These are phyloP conservation scores for Halophytophthora polymorphica DNA, from an alignment of 352 stramenopile species.

Conservation along the genomic window DNA sequence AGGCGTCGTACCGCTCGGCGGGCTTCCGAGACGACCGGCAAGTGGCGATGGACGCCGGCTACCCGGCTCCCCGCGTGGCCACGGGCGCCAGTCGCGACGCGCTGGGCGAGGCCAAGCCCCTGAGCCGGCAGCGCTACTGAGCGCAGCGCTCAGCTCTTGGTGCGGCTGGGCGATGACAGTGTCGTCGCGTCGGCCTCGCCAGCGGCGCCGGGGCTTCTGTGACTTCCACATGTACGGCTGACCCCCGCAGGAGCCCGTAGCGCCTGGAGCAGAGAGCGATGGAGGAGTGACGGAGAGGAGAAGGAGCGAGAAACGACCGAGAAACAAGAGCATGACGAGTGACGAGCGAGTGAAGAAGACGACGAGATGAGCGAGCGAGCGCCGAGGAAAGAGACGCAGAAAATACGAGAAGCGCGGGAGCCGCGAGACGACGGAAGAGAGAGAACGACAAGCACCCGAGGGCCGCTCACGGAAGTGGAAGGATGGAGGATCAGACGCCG, in stretches of 20 bases:
- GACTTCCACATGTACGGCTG: conserved; percentile 11
- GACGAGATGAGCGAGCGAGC: conserved; percentile 22
- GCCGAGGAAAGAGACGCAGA: conserved; percentile 20
- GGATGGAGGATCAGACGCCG: conserved; percentile 26
- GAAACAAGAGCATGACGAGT: conserved; percentile 25
- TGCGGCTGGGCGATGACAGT: conserved; percentile 5
- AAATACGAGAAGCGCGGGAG: conserved; percentile 19
- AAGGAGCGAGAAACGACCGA: conserved; percentile 19
- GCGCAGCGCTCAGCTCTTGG: conserved; percentile 18
- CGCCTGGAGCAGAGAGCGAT: conserved; percentile 11
- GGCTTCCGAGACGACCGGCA: conserved; percentile 52
- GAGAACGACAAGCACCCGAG: conserved; percentile 30
- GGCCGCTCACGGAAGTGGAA: conserved; percentile 27
- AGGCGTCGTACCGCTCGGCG: conserved; percentile 55
- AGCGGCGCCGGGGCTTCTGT: conserved; percentile 18
- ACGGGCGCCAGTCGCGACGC: conserved; percentile 57
- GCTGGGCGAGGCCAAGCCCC: conserved; percentile 59
- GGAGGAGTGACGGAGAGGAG: conserved; percentile 13
- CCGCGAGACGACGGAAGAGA: conserved; percentile 10
- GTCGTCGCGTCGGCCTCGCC: conserved; percentile 1
- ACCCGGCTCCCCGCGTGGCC: conserved; percentile 58
- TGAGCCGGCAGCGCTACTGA: conserved; percentile 82
- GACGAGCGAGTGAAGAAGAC: conserved; percentile 14
- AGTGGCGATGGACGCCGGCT: conserved; percentile 45
- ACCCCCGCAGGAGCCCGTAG: conserved; percentile 7